A percentile compares a stretch with the other conserved stretches of the same genome.
Conservation (phyloP, 2,329 filamentous ascomycete species). For the Trichoderma sp. region DNA sequence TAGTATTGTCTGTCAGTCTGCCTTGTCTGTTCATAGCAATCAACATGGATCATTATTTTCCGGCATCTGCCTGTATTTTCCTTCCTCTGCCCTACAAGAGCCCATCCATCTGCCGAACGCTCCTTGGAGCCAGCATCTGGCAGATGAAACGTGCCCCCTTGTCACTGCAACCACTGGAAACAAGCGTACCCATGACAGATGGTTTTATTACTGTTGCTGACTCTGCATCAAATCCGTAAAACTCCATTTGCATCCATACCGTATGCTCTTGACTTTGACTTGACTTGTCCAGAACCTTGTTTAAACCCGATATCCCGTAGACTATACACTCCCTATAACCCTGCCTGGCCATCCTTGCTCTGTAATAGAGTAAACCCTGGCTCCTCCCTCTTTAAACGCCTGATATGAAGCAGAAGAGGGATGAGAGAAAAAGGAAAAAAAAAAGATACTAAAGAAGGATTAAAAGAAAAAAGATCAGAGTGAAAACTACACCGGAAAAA, state of each 20-base stretch:
- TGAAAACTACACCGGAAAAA: not conserved
- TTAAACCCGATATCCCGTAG: not conserved
- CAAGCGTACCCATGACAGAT: not conserved
- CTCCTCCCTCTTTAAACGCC: not conserved
- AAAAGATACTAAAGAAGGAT: not conserved
- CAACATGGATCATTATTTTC: not conserved
- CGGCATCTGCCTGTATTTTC: not conserved
- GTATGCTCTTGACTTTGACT: not conserved
- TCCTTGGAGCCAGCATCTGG: not conserved
- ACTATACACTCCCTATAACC: not conserved
- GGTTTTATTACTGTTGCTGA: not conserved
- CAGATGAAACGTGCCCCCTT: not conserved
- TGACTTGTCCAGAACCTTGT: not conserved
- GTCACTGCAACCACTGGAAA: not conserved
- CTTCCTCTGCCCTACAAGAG: not conserved
- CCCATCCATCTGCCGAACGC: not conserved
- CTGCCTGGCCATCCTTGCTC: not conserved
- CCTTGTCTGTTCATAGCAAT: not conserved
- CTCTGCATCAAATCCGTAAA: not conserved
- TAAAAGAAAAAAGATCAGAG: not conserved
- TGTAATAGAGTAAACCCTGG: not conserved
- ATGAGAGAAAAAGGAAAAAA: not conserved
- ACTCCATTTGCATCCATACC: not conserved
- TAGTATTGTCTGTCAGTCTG: not conserved
- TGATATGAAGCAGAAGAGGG: not conserved